Base-by-base conservation (phyloP, 75 land plant genomes). In the Adiantum capillusveneris region DNA sequence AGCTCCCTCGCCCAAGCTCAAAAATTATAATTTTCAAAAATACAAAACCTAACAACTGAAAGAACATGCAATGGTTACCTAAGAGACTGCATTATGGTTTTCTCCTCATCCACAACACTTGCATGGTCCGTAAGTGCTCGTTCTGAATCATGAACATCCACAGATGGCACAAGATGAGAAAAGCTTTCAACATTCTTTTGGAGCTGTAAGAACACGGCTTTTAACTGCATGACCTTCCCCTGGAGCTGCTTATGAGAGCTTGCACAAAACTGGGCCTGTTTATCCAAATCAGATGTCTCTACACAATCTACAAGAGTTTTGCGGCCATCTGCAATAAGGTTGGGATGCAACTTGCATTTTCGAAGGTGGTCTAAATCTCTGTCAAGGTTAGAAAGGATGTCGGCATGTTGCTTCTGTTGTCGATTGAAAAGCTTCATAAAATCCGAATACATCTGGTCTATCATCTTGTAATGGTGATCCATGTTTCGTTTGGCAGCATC, bases 11-110 rank as follows among this genome's bases (percentile, higher is more conserved):
- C n/a, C n/a, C n/a, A n/a, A n/a, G n/a, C n/a, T n/a, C n/a, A n/a
- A n/a, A n/a, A n/a, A n/a, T n/a, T n/a, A n/a, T n/a, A n/a, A n/a
- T n/a, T n/a, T n/a, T n/a, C n/a, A n/a, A n/a, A n/a, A n/a, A n/a
- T n/a, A n/a, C n/a, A n/a, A n/a, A n/a, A n/a, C n/a, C n/a, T n/a
- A n/a, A n/a, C n/a, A 11, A 50, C 16, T 9, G 61, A 36, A 51
- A 48, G 31, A 41, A 58, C 22, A 42, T 30, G 31, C 21, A 63
- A 21, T 48, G 41, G 86, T 1, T 53, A 95, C 99, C 96, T 84
- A 51, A 95, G 70, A 31, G 96, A 79, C 72, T 90, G 90, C 75
- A 88, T 73, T 57, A 95, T 84, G 59, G 81, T 86, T 26, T 73
- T 79, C 70, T 90, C 96, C 63, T 95, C 99, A 66, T 80, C 67